These are phyloP conservation scores for Botryotinia globosa DNA, from an alignment of 2,329 filamentous ascomycete genomes.

Conservation along the genomic window DNA sequence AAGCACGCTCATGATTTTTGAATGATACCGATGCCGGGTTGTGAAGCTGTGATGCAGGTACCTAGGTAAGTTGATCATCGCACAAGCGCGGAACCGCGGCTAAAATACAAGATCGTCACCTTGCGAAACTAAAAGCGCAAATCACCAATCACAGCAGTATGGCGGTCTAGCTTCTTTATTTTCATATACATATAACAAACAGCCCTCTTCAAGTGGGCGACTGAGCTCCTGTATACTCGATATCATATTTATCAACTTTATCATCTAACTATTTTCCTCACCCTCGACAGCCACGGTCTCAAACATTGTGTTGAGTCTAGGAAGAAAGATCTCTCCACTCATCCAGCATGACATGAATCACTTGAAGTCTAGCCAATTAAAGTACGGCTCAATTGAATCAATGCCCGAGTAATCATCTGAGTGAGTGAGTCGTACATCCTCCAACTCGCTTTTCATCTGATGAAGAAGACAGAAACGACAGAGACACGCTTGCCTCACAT, in stretches of 20 bases:
- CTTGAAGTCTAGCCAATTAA: neutral
- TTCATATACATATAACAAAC: neutral
- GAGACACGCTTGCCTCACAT: neutral
- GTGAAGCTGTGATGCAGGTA: constrained; percentile 16
- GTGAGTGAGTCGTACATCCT: neutral
- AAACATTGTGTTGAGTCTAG: neutral
- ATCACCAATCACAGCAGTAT: constrained; percentile 11
- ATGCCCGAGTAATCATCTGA: neutral
- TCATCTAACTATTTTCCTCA: neutral
- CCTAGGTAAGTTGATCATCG: constrained; percentile 4
- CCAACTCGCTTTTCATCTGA: neutral
- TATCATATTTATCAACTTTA: neutral
- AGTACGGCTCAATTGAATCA: neutral
- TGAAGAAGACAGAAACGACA: neutral
- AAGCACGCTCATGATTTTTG: constrained; percentile 74
- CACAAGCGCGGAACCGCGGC: constrained; percentile 16
- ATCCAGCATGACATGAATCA: neutral
- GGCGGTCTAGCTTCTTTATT: neutral
- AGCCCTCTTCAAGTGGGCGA: neutral
- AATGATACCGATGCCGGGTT: neutral
- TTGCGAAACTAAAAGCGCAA: neutral
- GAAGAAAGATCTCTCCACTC: neutral
- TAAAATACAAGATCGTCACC: constrained; percentile 5
- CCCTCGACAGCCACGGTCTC: neutral
- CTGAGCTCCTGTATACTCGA: neutral